These are phyloP conservation scores for Venturia nashicola DNA, from an alignment of 2,329 filamentous ascomycete species.

Conservation along the genomic window DNA sequence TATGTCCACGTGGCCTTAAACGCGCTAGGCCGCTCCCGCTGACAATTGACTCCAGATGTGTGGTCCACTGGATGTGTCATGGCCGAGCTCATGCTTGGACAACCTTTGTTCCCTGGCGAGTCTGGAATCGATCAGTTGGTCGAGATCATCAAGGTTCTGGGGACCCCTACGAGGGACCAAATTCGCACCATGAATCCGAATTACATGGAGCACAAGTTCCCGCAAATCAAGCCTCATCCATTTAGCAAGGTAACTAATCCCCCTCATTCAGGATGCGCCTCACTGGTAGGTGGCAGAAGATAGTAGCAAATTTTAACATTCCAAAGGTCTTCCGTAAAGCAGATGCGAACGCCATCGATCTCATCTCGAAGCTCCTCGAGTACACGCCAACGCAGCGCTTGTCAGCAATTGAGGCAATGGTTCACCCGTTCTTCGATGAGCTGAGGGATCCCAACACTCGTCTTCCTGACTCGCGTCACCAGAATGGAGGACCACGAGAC, in stretches of 20 bases:
- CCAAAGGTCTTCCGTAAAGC: conserved; percentile 85
- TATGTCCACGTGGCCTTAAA: conserved; percentile 36
- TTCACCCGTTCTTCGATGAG: conserved; percentile 97
- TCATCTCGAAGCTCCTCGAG: conserved; percentile 87
- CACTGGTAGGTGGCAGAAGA: conserved; percentile 8
- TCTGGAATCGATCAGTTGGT: conserved; percentile 97
- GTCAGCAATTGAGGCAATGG: conserved; percentile 90
- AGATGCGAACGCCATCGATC: conserved; percentile 79
- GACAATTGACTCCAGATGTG: conserved; percentile 54
- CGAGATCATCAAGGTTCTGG: conserved; percentile 98
- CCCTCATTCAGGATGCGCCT: background rate
- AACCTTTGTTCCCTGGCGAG: conserved; percentile 94
- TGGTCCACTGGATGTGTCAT: conserved; percentile 99
- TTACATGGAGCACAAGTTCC: conserved; percentile 99
- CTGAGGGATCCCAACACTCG: conserved; percentile 82
- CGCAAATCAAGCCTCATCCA: conserved; percentile 97
- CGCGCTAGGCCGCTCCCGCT: background rate
- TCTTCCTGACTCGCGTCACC: conserved; percentile 87
- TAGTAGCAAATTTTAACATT: conserved; percentile 1
- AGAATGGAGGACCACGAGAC: conserved; percentile 66
- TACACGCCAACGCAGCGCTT: conserved; percentile 95
- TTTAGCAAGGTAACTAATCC: conserved; percentile 65
- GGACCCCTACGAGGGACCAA: conserved; percentile 91
- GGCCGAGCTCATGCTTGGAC: conserved; percentile 97
- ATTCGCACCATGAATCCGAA: conserved; percentile 99